phyloP scores from a whole-genome alignment of 2,329 filamentous ascomycete genomes.

The Lomentospora prolificans region DNA sequence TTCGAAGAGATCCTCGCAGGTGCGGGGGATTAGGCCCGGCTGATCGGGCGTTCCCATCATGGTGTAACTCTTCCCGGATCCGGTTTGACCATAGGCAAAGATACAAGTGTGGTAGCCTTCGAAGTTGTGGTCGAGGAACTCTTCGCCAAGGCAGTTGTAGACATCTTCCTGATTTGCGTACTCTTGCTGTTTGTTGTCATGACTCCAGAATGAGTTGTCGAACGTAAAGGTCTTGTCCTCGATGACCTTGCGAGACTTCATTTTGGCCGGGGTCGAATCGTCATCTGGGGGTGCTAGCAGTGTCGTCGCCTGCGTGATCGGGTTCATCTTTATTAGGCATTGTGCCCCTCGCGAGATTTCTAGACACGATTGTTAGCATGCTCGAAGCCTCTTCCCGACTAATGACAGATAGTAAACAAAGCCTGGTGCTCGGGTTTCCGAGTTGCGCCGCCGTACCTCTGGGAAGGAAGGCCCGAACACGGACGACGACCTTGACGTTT shows the following conservation, averaged over 20 bases:
- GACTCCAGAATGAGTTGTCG: conserved; percentile 98
- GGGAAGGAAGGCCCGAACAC: conserved; percentile 69
- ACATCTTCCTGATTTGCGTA: conserved; percentile 91
- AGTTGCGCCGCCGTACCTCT: no score
- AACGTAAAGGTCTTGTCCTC: conserved; percentile 93
- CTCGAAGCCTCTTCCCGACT: conserved; percentile 9
- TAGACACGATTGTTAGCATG: conserved; percentile 26
- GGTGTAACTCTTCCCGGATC: conserved; percentile 95
- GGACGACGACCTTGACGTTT: conserved; percentile 74
- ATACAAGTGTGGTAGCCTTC: conserved; percentile 99
- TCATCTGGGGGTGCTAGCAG: conserved; percentile 59
- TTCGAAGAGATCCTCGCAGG: conserved; percentile 92
- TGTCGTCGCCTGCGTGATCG: conserved; percentile 73
- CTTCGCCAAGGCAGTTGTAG: conserved; percentile 87
- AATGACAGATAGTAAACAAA: no score
- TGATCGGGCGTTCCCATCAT: conserved; percentile 88
- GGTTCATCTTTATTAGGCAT: conserved; percentile 90
- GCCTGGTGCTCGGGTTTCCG: no score
- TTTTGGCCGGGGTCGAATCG: conserved; percentile 41
- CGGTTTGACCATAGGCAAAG: conserved; percentile 96
- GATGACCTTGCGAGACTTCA: conserved; percentile 60
- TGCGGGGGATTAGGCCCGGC: conserved; percentile 86
- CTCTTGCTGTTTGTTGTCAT: conserved; percentile 66
- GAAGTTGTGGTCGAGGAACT: conserved; percentile 98
- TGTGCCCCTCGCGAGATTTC: conserved; percentile 71